A percentile compares a stretch with the other conserved stretches of the same genome.
These are phyloP conservation scores for Jasminum sambac DNA, from an alignment of 257 asterid species.

Conservation along the genomic window DNA sequence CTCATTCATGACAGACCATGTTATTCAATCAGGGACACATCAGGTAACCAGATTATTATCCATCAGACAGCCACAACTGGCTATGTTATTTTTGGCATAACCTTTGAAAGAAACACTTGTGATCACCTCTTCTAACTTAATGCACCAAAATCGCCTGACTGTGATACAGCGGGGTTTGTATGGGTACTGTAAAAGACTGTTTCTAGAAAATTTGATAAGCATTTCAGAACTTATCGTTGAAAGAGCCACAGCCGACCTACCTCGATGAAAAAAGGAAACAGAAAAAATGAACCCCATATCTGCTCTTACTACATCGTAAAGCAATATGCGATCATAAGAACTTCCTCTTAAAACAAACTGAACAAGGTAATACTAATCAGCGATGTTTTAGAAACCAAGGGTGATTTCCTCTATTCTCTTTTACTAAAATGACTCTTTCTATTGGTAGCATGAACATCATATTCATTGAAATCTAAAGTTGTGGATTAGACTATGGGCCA, in stretches of 20 bases:
- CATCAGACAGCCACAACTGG: not conserved
- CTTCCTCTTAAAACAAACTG: not conserved
- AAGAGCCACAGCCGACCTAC: not conserved
- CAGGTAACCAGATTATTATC: not conserved
- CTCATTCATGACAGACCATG: not conserved
- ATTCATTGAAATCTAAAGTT: slow-evolving; percentile 5
- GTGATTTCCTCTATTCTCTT: not conserved
- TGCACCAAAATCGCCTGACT: not conserved
- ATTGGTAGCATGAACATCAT: slow-evolving; percentile 6
- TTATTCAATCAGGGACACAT: no score
- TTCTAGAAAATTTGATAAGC: not conserved
- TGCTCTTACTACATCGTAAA: not conserved
- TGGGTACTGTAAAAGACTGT: not conserved
- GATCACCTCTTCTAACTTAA: not conserved
- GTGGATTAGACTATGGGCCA: not conserved
- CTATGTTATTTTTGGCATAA: not conserved
- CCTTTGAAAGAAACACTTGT: not conserved
- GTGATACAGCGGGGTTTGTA: not conserved
- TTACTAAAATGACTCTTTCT: slow-evolving; percentile 4
- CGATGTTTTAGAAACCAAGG: not conserved
- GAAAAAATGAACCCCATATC: not conserved
- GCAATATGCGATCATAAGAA: not conserved
- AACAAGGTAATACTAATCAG: not conserved
- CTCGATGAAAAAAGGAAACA: not conserved
- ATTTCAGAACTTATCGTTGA: not conserved